phyloP scores from a whole-genome alignment of 257 asterid species.

The Jasminum sambac region DNA sequence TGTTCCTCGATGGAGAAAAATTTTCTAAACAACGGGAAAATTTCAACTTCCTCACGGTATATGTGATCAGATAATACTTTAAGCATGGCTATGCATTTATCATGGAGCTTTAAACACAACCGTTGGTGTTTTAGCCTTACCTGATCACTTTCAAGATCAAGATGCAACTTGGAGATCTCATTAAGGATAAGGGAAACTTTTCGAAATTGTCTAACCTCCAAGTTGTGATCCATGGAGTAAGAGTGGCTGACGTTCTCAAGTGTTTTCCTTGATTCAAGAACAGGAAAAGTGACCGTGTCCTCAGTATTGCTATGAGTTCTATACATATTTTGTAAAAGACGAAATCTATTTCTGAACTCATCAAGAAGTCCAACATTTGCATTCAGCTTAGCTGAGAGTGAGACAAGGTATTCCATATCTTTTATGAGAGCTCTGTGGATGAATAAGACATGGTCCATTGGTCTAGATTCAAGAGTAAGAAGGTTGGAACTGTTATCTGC shows the following conservation, averaged over 20 bases:
- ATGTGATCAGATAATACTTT: constrained; percentile 72
- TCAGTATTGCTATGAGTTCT: constrained; percentile 66
- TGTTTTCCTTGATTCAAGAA: constrained; percentile 71
- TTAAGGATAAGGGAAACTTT: constrained; percentile 47
- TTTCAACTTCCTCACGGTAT: constrained; percentile 66
- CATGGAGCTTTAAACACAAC: constrained; percentile 59
- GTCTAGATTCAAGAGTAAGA: constrained; percentile 48
- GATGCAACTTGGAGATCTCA: constrained; percentile 43
- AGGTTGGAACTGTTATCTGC: constrained; percentile 27
- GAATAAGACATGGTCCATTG: constrained; percentile 57
- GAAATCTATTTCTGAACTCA: constrained; percentile 52
- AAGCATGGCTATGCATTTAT: constrained; percentile 61
- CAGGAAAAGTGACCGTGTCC: constrained; percentile 74
- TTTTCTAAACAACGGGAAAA: constrained; percentile 61
- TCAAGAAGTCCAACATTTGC: constrained; percentile 39
- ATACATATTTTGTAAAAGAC: constrained; percentile 47
- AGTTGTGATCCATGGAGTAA: constrained; percentile 67
- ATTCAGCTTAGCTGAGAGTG: constrained; percentile 59
- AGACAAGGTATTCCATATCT: constrained; percentile 56
- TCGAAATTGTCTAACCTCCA: constrained; percentile 59
- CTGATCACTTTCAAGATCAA: constrained; percentile 30
- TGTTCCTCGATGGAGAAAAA: constrained; percentile 72
- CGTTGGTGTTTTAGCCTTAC: constrained; percentile 36
- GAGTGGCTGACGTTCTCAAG: constrained; percentile 67
- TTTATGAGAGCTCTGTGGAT: constrained; percentile 68